These are phyloP conservation scores for Pharus latifolius DNA, from an alignment of 176 grass and related monocot species.

Conservation along the genomic window DNA sequence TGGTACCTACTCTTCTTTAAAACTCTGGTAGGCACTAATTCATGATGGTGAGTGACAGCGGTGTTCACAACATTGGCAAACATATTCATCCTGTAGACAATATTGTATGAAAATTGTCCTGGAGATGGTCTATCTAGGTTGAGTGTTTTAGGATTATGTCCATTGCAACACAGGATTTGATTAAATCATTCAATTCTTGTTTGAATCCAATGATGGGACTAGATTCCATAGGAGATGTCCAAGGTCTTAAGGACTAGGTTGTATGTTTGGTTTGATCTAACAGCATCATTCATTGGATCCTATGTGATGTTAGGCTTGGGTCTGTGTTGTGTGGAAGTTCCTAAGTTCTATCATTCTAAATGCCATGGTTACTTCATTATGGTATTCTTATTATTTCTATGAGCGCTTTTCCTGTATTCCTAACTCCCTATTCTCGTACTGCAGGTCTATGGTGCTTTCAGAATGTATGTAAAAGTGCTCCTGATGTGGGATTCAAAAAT, in stretches of 20 bases:
- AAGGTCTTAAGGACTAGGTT: background rate
- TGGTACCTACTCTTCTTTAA: too few species aligned
- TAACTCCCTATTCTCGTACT: conserved; percentile 27
- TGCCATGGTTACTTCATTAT: background rate
- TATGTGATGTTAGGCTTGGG: background rate
- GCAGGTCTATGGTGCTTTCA: conserved; percentile 97
- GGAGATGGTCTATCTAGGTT: too few species aligned
- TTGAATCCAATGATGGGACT: background rate
- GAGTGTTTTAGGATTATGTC: too few species aligned
- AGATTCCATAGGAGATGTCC: background rate
- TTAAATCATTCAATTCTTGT: too few species aligned
- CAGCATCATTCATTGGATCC: background rate
- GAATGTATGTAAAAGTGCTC: conserved; percentile 97
- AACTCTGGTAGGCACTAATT: background rate
- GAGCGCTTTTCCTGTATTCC: conserved; percentile 3
- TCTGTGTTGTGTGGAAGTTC: background rate
- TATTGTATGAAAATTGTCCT: too few species aligned
- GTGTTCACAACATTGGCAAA: too few species aligned
- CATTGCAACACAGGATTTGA: too few species aligned
- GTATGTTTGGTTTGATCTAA: background rate
- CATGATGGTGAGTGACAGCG: background rate
- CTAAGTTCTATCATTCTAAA: too few species aligned
- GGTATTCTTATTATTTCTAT: background rate
- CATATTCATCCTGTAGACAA: too few species aligned
- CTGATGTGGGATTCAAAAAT: conserved; percentile 98